phyloP scores from a whole-genome alignment of 305 asterid genomes.

The Stenogyne calaminthoides region DNA sequence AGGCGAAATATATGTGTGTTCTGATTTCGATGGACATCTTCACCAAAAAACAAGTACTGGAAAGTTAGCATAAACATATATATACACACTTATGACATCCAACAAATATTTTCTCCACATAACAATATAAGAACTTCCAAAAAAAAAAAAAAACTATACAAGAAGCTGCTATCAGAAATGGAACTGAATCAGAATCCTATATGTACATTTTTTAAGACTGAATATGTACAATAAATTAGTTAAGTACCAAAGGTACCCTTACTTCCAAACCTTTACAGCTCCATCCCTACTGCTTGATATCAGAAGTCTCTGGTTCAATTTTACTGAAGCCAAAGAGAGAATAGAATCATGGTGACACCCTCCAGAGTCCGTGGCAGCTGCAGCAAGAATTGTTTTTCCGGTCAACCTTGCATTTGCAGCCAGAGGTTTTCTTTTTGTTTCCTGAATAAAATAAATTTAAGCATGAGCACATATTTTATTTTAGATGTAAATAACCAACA shows the following conservation, averaged over 20 bases:
- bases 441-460: slow-evolving; percentile 47
- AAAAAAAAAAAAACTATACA: slow-evolving; percentile 23
- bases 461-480: background rate
- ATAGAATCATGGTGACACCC: slow-evolving; percentile 95
- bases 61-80: background rate
- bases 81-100: background rate
- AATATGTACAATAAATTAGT: slow-evolving; percentile 47
- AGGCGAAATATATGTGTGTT: background rate
- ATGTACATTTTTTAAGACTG: slow-evolving; percentile 31
- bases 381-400: slow-evolving; percentile 71
- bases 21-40: background rate
- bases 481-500: background rate
- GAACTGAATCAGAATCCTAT: slow-evolving; percentile 21
- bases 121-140: background rate
- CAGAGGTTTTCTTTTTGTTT: slow-evolving; percentile 77
- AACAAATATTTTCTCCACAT: background rate
- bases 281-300: slow-evolving; percentile 96
- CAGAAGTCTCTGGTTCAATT: slow-evolving; percentile 93
- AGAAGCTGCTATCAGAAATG: slow-evolving; percentile 16
- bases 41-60: background rate
- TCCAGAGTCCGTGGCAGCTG: slow-evolving; percentile 90
- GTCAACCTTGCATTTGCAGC: slow-evolving; percentile 63
- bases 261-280: slow-evolving; percentile 98
- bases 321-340: slow-evolving; percentile 86
- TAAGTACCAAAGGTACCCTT: slow-evolving; percentile 34